Evolutionary conservation across 805 yeast genomes (phyloP), one percentile per base, ranked within the genome.

Genomic region (Saturnispora sekii): DNA sequence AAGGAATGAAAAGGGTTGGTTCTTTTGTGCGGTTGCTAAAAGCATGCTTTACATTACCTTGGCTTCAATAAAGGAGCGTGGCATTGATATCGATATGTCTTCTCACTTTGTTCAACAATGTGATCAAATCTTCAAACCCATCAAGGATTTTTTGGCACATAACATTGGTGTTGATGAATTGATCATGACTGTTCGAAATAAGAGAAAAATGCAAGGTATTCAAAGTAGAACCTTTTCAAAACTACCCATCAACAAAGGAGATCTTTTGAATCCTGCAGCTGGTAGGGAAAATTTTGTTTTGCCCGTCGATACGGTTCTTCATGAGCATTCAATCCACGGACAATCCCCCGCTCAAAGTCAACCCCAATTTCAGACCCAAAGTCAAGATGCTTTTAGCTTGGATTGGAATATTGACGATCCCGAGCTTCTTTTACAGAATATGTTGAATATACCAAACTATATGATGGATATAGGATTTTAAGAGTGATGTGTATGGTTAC

Each of bases 401-500:
- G 40, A 41, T 35, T 30, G 32, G 30, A 35, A 35, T 18, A 16
- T 40, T 8, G 37, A 40, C 4, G 47, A 40, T 3, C 51, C 53
- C n/a, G 55, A 50, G 12, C 44, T 45, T 8, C 38, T 59, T 12
- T 53, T 60, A 18, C 65, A 61, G 35, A 62, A 56, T 35, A 52
- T 63, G 55, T 56, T 64, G 41, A 59, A 54, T 33, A 43, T 64
- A 14, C 67, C 68, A 1, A 57, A 51, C 10, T 60, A 57, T 38
- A 35, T 59, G 36, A 35, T 59, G n/a, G 66, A 63, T 12, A 35
- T 36, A 30, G 36, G 41, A 5, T 42, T 12, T 14, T 45, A 49
- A n/a, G 37, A 40, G 17, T 36, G 21, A 11, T 11, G 15, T 8
- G 16, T 7, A 14, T 14, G 15, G 4, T 32, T 32, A 14, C 10